phyloP scores from a whole-genome alignment of 192 early-diverging fungal species.

The Rhizoclosmatium globosum region DNA sequence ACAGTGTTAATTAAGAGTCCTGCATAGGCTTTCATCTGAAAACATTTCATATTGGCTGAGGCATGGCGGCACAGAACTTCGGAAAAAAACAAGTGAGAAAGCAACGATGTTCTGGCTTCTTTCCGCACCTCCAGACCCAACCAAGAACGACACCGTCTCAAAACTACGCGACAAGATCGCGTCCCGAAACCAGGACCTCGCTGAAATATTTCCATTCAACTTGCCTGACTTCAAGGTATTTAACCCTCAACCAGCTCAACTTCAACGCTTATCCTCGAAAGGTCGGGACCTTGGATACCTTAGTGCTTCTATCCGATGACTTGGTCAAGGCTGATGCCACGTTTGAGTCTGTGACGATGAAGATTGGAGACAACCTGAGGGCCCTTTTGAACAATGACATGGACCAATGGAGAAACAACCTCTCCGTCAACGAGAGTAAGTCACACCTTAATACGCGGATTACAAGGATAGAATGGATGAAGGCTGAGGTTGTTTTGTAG shows the following conservation, averaged over 20 bases:
- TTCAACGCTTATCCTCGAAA: conserved; percentile 36
- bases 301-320: conserved; percentile 95
- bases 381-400: conserved; percentile 72
- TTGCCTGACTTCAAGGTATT: conserved; percentile 93
- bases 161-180: conserved; percentile 81
- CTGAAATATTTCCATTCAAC: conserved; percentile 84
- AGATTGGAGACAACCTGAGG: conserved; percentile 87
- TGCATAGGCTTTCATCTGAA: too few species aligned
- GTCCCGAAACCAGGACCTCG: conserved; percentile 64
- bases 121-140: conserved; percentile 89
- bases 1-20: too few species aligned
- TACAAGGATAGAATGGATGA: conserved; percentile 6
- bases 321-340: conserved; percentile 83
- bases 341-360: conserved; percentile 77
- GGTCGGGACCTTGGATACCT: conserved; percentile 95
- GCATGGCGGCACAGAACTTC: too few species aligned
- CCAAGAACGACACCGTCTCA: conserved; percentile 67
- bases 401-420: conserved; percentile 68
- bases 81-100: too few species aligned
- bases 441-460: conserved; percentile 12
- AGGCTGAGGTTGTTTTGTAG: conserved; percentile 49
- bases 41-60: too few species aligned
- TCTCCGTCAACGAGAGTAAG: conserved; percentile 86
- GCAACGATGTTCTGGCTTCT: conserved; percentile 57
- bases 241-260: not conserved